These are phyloP conservation scores for Pelargonium australe DNA, from an alignment of 441 rosid genomes.

Conservation along the genomic window DNA sequence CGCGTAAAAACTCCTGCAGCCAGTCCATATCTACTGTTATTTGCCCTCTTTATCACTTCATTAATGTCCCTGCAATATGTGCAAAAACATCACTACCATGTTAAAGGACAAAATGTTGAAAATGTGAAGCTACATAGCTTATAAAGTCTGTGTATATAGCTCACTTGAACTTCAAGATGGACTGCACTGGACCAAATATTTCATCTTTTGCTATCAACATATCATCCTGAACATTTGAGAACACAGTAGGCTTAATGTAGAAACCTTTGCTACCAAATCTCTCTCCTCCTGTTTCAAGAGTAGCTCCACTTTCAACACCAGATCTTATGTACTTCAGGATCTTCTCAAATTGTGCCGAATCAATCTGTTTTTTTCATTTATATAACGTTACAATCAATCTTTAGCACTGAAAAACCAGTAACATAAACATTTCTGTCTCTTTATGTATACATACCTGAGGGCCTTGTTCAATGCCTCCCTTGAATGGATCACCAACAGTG, in stretches of 20 bases:
- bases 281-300: slow-evolving; percentile 27
- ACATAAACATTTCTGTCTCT: background rate
- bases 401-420: background rate
- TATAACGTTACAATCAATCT: background rate
- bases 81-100: background rate
- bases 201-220: slow-evolving; percentile 24
- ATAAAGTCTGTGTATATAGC: background rate
- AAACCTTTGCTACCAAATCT: slow-evolving; percentile 21
- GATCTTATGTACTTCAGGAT: slow-evolving; percentile 22
- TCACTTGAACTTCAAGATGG: slow-evolving; percentile 25
- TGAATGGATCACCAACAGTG: slow-evolving; percentile 79
- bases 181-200: slow-evolving; percentile 27
- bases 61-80: slow-evolving; percentile 15
- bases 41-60: slow-evolving; percentile 24
- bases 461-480: slow-evolving; percentile 72
- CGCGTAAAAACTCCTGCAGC: slow-evolving; percentile 66
- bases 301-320: slow-evolving; percentile 25
- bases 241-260: slow-evolving; percentile 24
- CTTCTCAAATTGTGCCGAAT: slow-evolving; percentile 22
- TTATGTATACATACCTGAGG: slow-evolving; percentile 52
- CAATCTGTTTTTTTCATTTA: slow-evolving; percentile 14
- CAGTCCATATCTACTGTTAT: slow-evolving; percentile 34
- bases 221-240: slow-evolving; percentile 27
- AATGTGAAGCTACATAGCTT: background rate
- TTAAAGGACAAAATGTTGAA: too few species aligned